phyloP scores from a whole-genome alignment of 345 rosid species.

The Sisymbrium irio region DNA sequence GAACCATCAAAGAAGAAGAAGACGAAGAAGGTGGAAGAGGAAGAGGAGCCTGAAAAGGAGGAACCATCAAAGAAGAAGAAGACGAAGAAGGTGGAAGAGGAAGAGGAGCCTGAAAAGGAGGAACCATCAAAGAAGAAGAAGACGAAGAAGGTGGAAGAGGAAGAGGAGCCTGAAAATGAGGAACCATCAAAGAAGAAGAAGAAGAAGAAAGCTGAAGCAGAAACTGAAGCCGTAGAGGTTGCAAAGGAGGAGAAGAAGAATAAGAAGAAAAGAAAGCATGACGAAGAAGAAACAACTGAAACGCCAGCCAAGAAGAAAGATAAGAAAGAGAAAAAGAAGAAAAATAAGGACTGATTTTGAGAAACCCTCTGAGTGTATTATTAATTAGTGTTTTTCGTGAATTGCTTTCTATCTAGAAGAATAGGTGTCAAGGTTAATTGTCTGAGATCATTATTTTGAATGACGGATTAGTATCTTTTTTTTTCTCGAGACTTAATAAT shows the following conservation, averaged over 20 bases:
- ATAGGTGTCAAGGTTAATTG: background rate
- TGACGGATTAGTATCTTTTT: background rate
- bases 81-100: constrained; percentile 44
- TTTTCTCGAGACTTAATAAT: background rate
- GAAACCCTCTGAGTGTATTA: background rate
- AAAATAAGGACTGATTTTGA: constrained; percentile 37
- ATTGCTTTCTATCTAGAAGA: background rate
- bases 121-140: constrained; percentile 56
- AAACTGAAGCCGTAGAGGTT: constrained; percentile 15
- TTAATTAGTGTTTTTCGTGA: background rate
- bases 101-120: constrained; percentile 35
- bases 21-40: constrained; percentile 44
- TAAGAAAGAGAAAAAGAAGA: constrained; percentile 49
- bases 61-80: constrained; percentile 56
- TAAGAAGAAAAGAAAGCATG: constrained; percentile 49
- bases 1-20: constrained; percentile 61
- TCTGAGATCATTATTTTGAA: constrained; percentile 9
- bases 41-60: constrained; percentile 35
- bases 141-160: constrained; percentile 44
- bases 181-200: constrained; percentile 64
- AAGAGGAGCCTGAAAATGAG: constrained; percentile 35
- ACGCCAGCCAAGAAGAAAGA: constrained; percentile 38
- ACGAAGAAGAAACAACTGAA: constrained; percentile 36
- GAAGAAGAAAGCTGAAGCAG: constrained; percentile 39
- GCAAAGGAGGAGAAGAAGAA: constrained; percentile 32